Percentiles rank a stretch among this genome's conserved stretches.
Conservation (phyloP, 1,284 basidiomycete species). For the Ceratobasidium sp. region DNA sequence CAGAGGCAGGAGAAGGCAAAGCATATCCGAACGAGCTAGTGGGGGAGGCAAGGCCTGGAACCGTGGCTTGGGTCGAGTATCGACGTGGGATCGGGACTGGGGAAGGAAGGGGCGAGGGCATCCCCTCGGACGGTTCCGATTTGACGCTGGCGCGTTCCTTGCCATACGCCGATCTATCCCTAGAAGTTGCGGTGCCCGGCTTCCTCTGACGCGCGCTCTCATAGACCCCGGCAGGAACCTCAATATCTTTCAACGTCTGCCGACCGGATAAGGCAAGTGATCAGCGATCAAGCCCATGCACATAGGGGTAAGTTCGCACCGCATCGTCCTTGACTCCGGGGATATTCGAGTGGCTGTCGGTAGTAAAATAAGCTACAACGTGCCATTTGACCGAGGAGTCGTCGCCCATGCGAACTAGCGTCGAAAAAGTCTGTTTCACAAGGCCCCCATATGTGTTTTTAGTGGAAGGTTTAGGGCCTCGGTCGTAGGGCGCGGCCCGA, state of each 20-base stretch:
- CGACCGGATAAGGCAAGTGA: slow-evolving; percentile 30
- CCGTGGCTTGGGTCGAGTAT: slow-evolving; percentile 39
- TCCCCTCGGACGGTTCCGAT: slow-evolving; percentile 39
- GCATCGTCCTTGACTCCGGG: slow-evolving; percentile 41
- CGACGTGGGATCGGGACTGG: slow-evolving; percentile 38
- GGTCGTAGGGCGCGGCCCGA: slow-evolving; percentile 42
- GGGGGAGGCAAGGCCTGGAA: slow-evolving; percentile 36
- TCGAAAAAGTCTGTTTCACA: slow-evolving; percentile 40
- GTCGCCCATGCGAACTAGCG: slow-evolving; percentile 36
- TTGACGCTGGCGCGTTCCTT: slow-evolving; percentile 39
- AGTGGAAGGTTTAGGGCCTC: slow-evolving; percentile 41
- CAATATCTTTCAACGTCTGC: slow-evolving; percentile 38
- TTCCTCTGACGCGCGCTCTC: slow-evolving; percentile 42
- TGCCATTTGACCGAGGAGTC: slow-evolving; percentile 40
- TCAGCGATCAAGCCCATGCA: slow-evolving; percentile 37
- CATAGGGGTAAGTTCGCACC: slow-evolving; percentile 32
- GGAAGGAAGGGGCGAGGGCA: slow-evolving; percentile 36
- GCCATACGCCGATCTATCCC: slow-evolving; percentile 40
- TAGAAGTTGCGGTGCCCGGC: slow-evolving; percentile 40
- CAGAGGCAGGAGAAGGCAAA: slow-evolving; percentile 39
- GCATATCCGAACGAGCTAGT: slow-evolving; percentile 36
- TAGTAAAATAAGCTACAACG: slow-evolving; percentile 42
- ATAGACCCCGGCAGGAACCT: slow-evolving; percentile 38
- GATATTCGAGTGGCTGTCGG: slow-evolving; percentile 42
- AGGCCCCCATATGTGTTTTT: slow-evolving; percentile 41